Evolutionary conservation across 208 protist genomes (phyloP), one percentile per base, ranked within the genome.

Genomic region (Trypanosoma cruzi): DNA sequence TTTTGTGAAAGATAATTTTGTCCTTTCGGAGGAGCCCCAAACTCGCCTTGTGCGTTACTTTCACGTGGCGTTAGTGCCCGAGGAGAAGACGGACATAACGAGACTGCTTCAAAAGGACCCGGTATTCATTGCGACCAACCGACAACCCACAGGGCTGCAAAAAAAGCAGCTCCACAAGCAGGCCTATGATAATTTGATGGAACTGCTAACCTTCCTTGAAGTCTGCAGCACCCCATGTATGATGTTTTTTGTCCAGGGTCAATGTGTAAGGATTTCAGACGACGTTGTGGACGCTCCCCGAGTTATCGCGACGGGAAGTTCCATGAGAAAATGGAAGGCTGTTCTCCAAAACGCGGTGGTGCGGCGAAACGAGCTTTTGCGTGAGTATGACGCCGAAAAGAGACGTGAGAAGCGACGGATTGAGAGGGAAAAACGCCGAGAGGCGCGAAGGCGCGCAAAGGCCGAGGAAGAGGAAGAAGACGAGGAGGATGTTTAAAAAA

Each of bases 1-100:
- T 14, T 20, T 64, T 14, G 55, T 95, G 14, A 77, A 86, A 56
- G 14, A 59, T n/a, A 72, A 64, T 7, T 64, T 94, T 26, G 73
- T 94, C 0, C 57, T 65, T 24, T 78, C 77, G 2, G 63, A 73
- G 3, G 49, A 53, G 5, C 82, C 72, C n/a, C 79, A 92, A 67
- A 78, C 85, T 2, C 84, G 85, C 16, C 80, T 84, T 55, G 82
- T 91, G 13, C 89, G 89, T 66, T 95, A 93, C 55, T 95, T 95
- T 65, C 86, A 93, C 71, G 77, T 93, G 26, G 88, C 86, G 55
- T 79, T 87, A 36, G 89, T 88, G 29, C 70, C 75, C 1, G 77
- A 86, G 59, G 79, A 85, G 49, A 85, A 92, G 57, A 89, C 83
- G 18, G 84, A 89, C 64, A 81, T 93, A 37, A 75, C 75, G 24